A percentile compares a stretch with the other conserved stretches of the same genome.
Evolutionary conservation across 1,284 basidiomycete species (phyloP).

Genomic region (Prillingera fragicola): DNA sequence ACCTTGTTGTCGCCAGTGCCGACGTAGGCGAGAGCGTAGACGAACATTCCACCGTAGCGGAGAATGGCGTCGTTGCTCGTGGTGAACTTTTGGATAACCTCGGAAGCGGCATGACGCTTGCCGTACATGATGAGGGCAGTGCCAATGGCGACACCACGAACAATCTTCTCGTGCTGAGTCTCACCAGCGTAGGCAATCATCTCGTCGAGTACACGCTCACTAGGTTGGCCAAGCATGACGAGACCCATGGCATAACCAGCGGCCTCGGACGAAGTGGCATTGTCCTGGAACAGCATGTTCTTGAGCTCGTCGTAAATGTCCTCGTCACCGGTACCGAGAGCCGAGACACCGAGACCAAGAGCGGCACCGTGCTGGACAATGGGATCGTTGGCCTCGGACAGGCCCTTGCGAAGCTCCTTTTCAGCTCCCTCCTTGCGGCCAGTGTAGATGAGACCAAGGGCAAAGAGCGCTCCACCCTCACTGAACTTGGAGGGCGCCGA

Average conservation of each 20-base stretch:
- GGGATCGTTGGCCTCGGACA: slow-evolving; percentile 60
- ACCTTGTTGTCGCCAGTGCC: slow-evolving; percentile 90
- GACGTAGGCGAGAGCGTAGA: slow-evolving; percentile 86
- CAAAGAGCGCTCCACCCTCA: slow-evolving; percentile 89
- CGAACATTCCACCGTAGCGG: slow-evolving; percentile 93
- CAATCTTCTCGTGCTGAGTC: slow-evolving; percentile 97
- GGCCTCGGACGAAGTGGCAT: slow-evolving; percentile 87
- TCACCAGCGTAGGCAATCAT: slow-evolving; percentile 92
- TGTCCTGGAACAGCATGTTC: slow-evolving; percentile 80
- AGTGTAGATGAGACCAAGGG: slow-evolving; percentile 88
- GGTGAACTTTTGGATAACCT: slow-evolving; percentile 66
- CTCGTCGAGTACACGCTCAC: slow-evolving; percentile 70
- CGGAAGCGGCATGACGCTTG: slow-evolving; percentile 79
- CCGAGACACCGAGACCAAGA: slow-evolving; percentile 84
- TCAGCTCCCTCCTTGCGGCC: slow-evolving; percentile 57
- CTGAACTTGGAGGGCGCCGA: slow-evolving; percentile 62
- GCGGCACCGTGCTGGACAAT: slow-evolving; percentile 94
- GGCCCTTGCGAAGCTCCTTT: slow-evolving; percentile 61
- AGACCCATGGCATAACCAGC: slow-evolving; percentile 94
- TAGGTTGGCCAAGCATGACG: slow-evolving; percentile 87
- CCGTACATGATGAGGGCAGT: slow-evolving; percentile 86
- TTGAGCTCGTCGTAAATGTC: slow-evolving; percentile 86
- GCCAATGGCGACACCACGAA: slow-evolving; percentile 85
- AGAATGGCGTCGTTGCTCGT: slow-evolving; percentile 90
- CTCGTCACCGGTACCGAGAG: slow-evolving; percentile 79